These are phyloP conservation scores for Lactarius evosmus DNA, from an alignment of 768 basidiomycete genomes.

Conservation along the genomic window DNA sequence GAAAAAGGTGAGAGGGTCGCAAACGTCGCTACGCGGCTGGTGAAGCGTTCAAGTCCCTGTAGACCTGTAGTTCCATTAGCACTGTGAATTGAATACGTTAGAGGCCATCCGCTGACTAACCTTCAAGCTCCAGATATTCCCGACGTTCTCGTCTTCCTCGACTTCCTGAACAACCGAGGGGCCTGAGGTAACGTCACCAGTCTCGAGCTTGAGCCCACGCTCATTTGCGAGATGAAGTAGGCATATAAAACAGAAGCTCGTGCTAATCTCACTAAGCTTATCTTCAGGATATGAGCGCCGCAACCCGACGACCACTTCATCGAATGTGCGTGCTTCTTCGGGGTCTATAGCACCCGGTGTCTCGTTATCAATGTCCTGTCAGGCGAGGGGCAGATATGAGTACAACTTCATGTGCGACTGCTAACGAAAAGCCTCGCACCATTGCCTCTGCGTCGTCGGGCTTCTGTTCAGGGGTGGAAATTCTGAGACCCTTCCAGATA, in stretches of 20 bases:
- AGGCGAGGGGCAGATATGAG: neutral
- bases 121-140: constrained; percentile 74
- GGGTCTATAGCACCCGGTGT: constrained; percentile 53
- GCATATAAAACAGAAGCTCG: constrained; percentile 99
- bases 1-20: neutral
- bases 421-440: constrained; percentile 39
- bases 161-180: constrained; percentile 38
- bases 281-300: constrained; percentile 82
- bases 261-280: constrained; percentile 97
- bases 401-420: neutral
- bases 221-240: constrained; percentile 95
- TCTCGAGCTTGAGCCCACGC: constrained; percentile 82
- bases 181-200: constrained; percentile 35
- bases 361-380: constrained; percentile 55
- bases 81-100: neutral
- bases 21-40: constrained; percentile 30
- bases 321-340: constrained; percentile 64
- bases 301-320: constrained; percentile 78
- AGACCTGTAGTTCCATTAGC: constrained; percentile 38
- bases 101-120: constrained; percentile 37
- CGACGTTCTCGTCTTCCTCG: constrained; percentile 48
- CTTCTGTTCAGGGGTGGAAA: constrained; percentile 49
- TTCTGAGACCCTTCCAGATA: constrained; percentile 92
- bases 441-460: constrained; percentile 47
- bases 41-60: constrained; percentile 40